phyloP scores from a whole-genome alignment of 2,329 filamentous ascomycete species.

The Pseudopyricularia cyperi region DNA sequence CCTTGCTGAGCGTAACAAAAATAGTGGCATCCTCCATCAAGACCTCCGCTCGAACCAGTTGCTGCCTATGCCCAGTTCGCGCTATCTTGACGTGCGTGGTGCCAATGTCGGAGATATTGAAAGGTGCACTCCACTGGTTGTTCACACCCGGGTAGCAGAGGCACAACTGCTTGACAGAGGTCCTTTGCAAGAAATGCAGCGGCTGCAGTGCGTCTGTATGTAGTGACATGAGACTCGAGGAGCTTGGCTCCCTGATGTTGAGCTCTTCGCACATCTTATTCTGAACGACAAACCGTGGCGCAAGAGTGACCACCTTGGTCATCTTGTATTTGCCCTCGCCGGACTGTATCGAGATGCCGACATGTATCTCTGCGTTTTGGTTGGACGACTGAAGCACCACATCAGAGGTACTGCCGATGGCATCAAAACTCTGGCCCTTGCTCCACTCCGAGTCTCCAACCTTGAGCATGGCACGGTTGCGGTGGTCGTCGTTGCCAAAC shows the following conservation, averaged over 20 bases:
- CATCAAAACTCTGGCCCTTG: constrained; percentile 94
- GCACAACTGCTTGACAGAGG: constrained; percentile 74
- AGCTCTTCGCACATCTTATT: constrained; percentile 86
- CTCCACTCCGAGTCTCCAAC: constrained; percentile 90
- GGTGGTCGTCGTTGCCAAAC: constrained; percentile 74
- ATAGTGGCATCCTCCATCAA: constrained; percentile 88
- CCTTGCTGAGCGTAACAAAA: constrained; percentile 79
- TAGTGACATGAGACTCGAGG: constrained; percentile 69
- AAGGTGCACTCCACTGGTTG: constrained; percentile 95
- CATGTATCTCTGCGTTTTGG: constrained; percentile 70
- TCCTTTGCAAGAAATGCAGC: constrained; percentile 78
- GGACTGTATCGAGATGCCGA: constrained; percentile 77
- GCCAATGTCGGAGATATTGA: constrained; percentile 92
- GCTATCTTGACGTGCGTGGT: constrained; percentile 89
- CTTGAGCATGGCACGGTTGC: constrained; percentile 79
- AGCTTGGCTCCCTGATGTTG: constrained; percentile 82
- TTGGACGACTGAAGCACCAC: constrained; percentile 65
- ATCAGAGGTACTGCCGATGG: constrained; percentile 85
- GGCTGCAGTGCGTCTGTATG: constrained; percentile 70
- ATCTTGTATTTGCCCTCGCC: constrained; percentile 97
- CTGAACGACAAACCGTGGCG: constrained; percentile 85
- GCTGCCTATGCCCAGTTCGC: constrained; percentile 79
- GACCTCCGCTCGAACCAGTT: constrained; percentile 75
- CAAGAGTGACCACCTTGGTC: constrained; percentile 86
- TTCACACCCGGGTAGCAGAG: constrained; percentile 88